These are phyloP conservation scores for Chenopodium formosanum DNA, from an alignment of 148 eudicot genomes.

Conservation along the genomic window DNA sequence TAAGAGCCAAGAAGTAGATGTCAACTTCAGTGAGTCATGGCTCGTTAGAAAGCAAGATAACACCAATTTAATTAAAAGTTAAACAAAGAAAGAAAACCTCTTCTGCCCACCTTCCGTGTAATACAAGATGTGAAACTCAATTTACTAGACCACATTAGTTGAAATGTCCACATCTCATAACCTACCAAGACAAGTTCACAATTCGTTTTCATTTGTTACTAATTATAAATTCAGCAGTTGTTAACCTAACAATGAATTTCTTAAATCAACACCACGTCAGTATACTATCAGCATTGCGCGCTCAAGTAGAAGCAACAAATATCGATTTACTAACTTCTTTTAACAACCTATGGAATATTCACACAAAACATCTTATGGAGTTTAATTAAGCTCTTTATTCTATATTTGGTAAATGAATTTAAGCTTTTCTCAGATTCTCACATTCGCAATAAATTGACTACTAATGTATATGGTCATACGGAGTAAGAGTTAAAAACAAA, in stretches of 20 bases:
- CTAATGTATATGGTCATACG: too few species aligned
- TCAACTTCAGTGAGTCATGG: constrained; percentile 8
- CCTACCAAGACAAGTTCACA: constrained; percentile 16
- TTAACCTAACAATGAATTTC: constrained; percentile 13
- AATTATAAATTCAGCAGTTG: not conserved
- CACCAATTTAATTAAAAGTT: not conserved
- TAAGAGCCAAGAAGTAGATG: not conserved
- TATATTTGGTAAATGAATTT: too few species aligned
- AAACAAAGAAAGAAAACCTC: not conserved
- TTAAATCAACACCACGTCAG: not conserved
- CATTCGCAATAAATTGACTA: not conserved
- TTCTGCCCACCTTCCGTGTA: not conserved
- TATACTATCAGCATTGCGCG: not conserved
- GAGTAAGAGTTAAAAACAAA: not conserved
- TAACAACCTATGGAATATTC: not conserved
- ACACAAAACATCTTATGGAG: too few species aligned
- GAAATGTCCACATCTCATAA: constrained; percentile 26
- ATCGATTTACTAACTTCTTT: not conserved
- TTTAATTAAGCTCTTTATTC: not conserved
- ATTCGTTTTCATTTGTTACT: not conserved
- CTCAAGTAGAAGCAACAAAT: not conserved
- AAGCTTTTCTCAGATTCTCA: not conserved
- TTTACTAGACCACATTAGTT: constrained; percentile 14
- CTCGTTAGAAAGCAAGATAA: not conserved
- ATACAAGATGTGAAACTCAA: not conserved